Percentiles rank a stretch among this genome's conserved stretches.
These are phyloP conservation scores for Linderniella brevidens DNA, from an alignment of 257 asterid genomes.

Conservation along the genomic window DNA sequence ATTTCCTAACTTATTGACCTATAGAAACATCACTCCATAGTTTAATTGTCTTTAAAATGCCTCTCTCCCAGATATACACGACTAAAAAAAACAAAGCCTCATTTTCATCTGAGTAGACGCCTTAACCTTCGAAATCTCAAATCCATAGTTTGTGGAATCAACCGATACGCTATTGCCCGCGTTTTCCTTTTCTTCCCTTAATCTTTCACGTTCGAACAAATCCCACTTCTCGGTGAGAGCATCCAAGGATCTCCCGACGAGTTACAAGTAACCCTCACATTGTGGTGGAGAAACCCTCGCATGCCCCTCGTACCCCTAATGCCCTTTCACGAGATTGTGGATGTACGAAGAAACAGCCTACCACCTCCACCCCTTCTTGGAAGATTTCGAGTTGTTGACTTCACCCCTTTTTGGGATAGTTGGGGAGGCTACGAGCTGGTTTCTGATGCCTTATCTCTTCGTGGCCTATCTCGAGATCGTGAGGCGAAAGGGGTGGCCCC, in stretches of 20 bases:
- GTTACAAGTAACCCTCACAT: conserved; percentile 54
- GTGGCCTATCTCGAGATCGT: conserved; percentile 74
- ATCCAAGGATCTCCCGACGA: conserved; percentile 44
- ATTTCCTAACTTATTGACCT: no score
- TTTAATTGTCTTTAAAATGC: no score
- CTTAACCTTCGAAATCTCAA: no score
- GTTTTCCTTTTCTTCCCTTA: no score
- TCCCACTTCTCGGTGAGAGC: conserved; percentile 35
- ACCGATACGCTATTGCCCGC: no score
- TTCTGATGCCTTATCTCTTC: conserved; percentile 69
- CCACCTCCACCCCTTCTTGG: conserved; percentile 62
- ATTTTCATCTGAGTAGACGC: no score
- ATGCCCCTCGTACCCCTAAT: conserved; percentile 74
- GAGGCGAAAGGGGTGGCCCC: conserved; percentile 91
- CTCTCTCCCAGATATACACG: no score
- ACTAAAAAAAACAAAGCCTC: no score
- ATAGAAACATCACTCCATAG: no score
- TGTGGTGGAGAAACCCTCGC: conserved; percentile 91
- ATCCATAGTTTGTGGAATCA: no score
- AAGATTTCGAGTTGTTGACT: conserved; percentile 48
- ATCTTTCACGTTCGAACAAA: conserved; percentile 10
- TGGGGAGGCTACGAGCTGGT: conserved; percentile 72
- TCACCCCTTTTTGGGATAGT: conserved; percentile 51
- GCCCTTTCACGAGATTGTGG: conserved; percentile 91
- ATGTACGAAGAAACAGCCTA: conserved; percentile 79